A percentile compares a stretch with the other conserved stretches of the same genome.
These are phyloP conservation scores for Podaxis rugospora DNA, from an alignment of 768 basidiomycete genomes.

Conservation along the genomic window DNA sequence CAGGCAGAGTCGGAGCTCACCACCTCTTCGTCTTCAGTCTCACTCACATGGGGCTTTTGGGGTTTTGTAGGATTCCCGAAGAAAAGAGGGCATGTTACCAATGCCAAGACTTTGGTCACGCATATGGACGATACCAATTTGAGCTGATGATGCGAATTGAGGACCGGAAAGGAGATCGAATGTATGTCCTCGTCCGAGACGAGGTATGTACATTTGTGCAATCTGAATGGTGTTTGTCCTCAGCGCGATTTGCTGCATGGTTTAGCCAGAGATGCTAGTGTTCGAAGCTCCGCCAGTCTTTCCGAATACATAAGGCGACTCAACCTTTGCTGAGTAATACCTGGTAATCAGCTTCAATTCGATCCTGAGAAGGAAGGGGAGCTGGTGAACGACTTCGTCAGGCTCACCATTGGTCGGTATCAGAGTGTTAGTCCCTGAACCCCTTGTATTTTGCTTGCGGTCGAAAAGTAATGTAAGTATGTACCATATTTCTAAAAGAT, in stretches of 20 bases:
- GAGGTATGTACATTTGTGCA: conserved; percentile 26
- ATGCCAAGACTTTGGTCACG: conserved; percentile 51
- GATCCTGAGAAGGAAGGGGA: too few relatives aligned
- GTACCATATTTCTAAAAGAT: too few relatives aligned
- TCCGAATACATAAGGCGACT: neutral
- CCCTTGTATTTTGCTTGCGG: neutral
- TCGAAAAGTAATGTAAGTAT: neutral
- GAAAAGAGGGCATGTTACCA: conserved; percentile 39
- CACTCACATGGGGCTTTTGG: neutral
- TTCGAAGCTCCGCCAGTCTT: neutral
- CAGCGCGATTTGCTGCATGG: conserved; percentile 45
- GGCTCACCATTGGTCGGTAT: conserved; percentile 5
- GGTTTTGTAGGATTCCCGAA: conserved; percentile 35
- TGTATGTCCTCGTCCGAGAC: conserved; percentile 45
- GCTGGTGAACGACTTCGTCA: neutral
- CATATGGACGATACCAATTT: conserved; percentile 44
- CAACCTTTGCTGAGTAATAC: neutral
- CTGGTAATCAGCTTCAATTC: neutral
- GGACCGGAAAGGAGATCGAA: conserved; percentile 39
- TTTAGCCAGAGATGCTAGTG: conserved; percentile 22
- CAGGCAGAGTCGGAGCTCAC: conserved; percentile 36
- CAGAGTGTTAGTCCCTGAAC: neutral
- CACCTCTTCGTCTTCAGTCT: neutral
- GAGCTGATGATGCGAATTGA: conserved; percentile 46
- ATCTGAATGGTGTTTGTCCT: neutral